Conservation (phyloP, 768 basidiomycete genomes). For the Lepiota venenata region DNA sequence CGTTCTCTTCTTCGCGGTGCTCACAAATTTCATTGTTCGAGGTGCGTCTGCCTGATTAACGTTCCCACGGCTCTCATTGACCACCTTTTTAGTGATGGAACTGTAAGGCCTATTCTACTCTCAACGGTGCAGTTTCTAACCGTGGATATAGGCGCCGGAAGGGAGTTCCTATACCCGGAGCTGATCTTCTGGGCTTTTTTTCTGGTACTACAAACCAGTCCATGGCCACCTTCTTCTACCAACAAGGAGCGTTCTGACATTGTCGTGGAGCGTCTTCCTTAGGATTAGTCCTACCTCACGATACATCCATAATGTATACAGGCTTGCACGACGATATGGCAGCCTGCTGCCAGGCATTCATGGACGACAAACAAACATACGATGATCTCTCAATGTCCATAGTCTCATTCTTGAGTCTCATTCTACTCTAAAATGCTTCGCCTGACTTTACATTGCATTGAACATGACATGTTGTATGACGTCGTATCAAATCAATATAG, state of each 20-base stretch:
- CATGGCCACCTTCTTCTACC: background rate
- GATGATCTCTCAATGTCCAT: no score
- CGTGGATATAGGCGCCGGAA: slow-evolving; percentile 19
- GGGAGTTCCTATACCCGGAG: slow-evolving; percentile 27
- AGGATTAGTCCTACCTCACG: no score
- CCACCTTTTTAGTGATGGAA: slow-evolving; percentile 45
- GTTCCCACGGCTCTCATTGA: slow-evolving; percentile 10
- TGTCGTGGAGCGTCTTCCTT: no score
- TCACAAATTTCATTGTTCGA: slow-evolving; percentile 86
- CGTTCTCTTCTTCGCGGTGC: slow-evolving; percentile 82
- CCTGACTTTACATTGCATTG: no score
- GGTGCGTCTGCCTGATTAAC: slow-evolving; percentile 40
- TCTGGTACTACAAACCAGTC: background rate
- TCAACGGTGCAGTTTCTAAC: background rate
- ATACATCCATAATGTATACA: no score
- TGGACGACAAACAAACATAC: no score
- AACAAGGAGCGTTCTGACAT: background rate
- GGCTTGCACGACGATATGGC: no score
- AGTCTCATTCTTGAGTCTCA: no score
- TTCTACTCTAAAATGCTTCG: no score
- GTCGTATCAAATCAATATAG: no score
- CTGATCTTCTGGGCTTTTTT: slow-evolving; percentile 19
- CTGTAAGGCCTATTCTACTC: slow-evolving; percentile 34
- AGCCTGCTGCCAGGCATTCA: no score
- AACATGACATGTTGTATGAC: no score